Evolutionary conservation across 2,329 filamentous ascomycete species (phyloP), one percentile per base, ranked within the genome.

Genomic region (Fusarium sp.): DNA sequence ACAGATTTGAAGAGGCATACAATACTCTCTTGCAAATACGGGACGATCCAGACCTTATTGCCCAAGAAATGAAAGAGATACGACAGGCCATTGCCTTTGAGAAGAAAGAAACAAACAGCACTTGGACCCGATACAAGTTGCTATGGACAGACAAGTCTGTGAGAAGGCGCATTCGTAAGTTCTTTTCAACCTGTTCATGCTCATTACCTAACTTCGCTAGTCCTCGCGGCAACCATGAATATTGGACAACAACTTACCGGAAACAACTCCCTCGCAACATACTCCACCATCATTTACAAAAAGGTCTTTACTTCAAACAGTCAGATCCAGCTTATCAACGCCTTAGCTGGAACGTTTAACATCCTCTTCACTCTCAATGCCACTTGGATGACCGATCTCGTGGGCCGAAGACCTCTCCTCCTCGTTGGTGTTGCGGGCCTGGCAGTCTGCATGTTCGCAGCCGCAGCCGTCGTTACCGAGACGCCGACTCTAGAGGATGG

Each of bases 301-400:
- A 90, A 91, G 78, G 88, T 93, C 22, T 93, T 91, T 84, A 85
- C 83, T 35, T 85, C 81, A 62, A 83, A 82, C 59, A 84, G 86
- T 48, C 89, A 86, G 20, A 92, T 93, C 78, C 90, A 90, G 63
- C 84, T 93, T 18, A 93, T 93, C 84, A 93, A 93, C 78, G 92
- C 91, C 3, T 85, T 93, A 55, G 93, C 93, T 77, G 91, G 90
- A 30, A 93, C 91, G 1, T 92, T 90, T 64, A 90, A 90, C 58
- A 93, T 93, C 69, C 69, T 93, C 26, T 93, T 93, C 80, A 93
- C 92, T 0, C 84, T 93, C 36, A 93, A 93, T 73, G 91, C 91
- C n/a, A 88, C 90, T 32, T 93, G 91, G 91, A 92, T 90, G 5
- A 90, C 92, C 22, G 92, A 94, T 77, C 87, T 91, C 39, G 93